phyloP scores from a whole-genome alignment of 2,329 filamentous ascomycete species.

The Aureobasidium zeae region DNA sequence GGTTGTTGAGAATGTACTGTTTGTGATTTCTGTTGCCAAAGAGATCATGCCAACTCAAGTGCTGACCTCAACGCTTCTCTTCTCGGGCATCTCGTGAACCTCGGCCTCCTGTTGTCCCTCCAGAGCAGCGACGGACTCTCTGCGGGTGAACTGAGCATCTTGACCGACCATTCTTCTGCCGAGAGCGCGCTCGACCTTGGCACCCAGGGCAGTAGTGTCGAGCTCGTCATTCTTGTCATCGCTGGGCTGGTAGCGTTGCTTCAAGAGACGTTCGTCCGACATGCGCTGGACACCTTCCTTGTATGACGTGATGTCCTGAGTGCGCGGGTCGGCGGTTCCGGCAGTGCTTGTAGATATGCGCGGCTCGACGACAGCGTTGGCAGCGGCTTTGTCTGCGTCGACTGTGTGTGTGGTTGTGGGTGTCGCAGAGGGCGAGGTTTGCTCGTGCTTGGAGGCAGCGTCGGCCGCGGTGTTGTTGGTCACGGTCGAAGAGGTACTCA shows the following conservation, averaged over 20 bases:
- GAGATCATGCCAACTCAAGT: too few species aligned
- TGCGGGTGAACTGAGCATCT: conserved; percentile 71
- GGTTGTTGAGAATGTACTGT: too few species aligned
- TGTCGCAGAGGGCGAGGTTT: background rate
- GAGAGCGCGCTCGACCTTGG: conserved; percentile 82
- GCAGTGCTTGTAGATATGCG: conserved; percentile 24
- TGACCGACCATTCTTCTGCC: conserved; percentile 78
- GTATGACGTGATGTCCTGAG: conserved; percentile 63
- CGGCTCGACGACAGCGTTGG: conserved; percentile 18
- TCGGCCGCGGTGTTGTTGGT: conserved; percentile 23
- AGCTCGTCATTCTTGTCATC: conserved; percentile 74
- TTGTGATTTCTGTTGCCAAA: too few species aligned
- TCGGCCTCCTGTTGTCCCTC: conserved; percentile 21
- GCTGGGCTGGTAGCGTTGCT: conserved; percentile 71
- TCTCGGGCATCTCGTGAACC: conserved; percentile 12
- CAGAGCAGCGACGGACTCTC: conserved; percentile 19
- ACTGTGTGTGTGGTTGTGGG: conserved; percentile 17
- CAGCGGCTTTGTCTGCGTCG: conserved; percentile 24
- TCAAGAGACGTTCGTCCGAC: conserved; percentile 75
- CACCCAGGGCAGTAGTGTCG: conserved; percentile 77
- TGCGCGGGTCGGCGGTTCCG: conserved; percentile 38
- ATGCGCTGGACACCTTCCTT: conserved; percentile 74
- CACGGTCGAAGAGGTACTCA: conserved; percentile 23
- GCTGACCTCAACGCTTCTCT: conserved; percentile 16
- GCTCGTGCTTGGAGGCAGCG: conserved; percentile 9